Base-by-base conservation (phyloP, 1,284 basidiomycete genomes). In the Ceratobasidium sp. region DNA sequence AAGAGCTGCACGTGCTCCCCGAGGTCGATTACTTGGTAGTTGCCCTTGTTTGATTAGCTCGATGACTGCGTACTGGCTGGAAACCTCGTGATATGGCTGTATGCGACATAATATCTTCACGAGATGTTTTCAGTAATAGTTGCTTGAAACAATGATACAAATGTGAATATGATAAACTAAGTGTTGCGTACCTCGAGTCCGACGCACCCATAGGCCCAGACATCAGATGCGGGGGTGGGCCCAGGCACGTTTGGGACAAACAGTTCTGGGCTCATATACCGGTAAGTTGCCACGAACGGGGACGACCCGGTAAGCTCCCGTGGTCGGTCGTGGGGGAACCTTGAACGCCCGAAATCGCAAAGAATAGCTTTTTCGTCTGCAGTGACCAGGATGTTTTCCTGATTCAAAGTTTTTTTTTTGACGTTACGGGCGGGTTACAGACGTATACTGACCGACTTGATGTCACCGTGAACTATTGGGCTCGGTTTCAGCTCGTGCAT, bases 221-320 rank as follows among this genome's bases (percentile, higher is more conserved):
- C 68, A 33, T 77, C 75, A 5, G 66, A 63, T n/a, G 75, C 75
- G 7, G 75, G 64, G 3, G 64, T 68, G 1, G 75, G 75, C 26
- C 49, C 56, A 23, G 55, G 42, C 12, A 60, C 55, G 18, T 44
- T 39, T 0, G 64, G 42, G 10, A 55, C 33, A 6, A 77, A 67
- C 26, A 77, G 55, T 26, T 77, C 75, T 3, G 75, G 75, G 23
- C 75, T 77, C 75, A 77, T 77, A 42, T 77, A 77, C 3, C 75
- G 51, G 6, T 46, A 49, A 9, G 75, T 77, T 10, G 60, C 75
- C 12, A 20, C 75, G 33, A 77, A 77, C 2, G 75, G 75, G 18
- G 75, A 77, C 6, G 75, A 77, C 39, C 26, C n/a, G 5, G 53
- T 13, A 10, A 26, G 20, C 12, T 60, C 66, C n/a, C 51, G 42